A percentile compares a stretch with the other conserved stretches of the same genome.
Evolutionary conservation across 2,329 filamentous ascomycete genomes (phyloP).

Genomic region (Fusarium equiseti): DNA sequence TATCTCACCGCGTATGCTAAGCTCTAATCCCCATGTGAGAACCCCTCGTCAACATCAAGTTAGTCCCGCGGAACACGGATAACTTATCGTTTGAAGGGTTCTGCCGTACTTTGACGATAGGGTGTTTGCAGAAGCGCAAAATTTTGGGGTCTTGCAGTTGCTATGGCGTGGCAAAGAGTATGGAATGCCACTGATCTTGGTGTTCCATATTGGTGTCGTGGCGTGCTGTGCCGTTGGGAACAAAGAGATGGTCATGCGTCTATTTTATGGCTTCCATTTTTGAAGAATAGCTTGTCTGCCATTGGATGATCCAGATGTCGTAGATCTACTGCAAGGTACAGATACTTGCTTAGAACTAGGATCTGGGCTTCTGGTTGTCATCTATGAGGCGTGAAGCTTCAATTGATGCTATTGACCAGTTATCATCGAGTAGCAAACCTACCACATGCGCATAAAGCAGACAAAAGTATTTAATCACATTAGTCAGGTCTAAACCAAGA

Average conservation of each 20-base stretch:
- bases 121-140: conserved; percentile 25
- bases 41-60: not conserved
- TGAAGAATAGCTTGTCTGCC: not conserved
- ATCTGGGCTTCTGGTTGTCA: conserved; percentile 3
- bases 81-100: not conserved
- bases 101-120: not conserved
- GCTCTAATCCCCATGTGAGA: not conserved
- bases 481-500: not conserved
- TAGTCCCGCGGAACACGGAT: not conserved
- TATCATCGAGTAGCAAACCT: not conserved
- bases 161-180: conserved; percentile 16
- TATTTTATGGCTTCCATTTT: conserved; percentile 1
- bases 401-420: not conserved
- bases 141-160: conserved; percentile 1
- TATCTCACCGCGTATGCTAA: not conserved
- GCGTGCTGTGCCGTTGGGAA: conserved; percentile 15
- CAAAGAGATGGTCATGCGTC: not conserved
- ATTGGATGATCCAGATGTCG: not conserved
- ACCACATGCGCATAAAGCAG: not conserved
- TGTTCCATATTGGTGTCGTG: not conserved
- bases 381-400: not conserved
- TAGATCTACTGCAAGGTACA: conserved; percentile 24
- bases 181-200: conserved; percentile 19
- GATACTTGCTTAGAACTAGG: not conserved
- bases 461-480: not conserved